Conservation (phyloP, 1,139 yeast species). For the Lodderomyces pseudojiufengensis region DNA sequence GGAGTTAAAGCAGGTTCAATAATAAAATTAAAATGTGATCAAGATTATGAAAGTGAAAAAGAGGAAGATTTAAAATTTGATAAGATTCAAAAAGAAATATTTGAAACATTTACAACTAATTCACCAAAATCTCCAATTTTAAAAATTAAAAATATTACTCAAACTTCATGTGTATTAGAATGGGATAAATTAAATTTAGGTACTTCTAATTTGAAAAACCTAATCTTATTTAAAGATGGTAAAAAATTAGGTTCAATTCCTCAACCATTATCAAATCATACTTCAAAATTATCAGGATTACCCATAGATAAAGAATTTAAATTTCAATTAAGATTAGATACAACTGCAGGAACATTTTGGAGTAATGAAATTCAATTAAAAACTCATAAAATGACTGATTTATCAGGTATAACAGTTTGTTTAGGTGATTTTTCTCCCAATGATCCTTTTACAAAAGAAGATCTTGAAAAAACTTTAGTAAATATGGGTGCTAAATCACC, state of each 20-base stretch:
- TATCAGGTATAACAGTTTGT: conserved; percentile 90
- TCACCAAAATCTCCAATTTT: conserved; percentile 75
- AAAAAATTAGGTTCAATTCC: conserved; percentile 82
- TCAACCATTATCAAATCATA: conserved; percentile 71
- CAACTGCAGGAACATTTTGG: conserved; percentile 81
- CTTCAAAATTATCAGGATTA: conserved; percentile 87
- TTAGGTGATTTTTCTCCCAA: conserved; percentile 71
- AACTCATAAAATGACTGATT: conserved; percentile 95
- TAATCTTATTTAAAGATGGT: conserved; percentile 77
- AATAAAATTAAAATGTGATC: conserved; percentile 79
- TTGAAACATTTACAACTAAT: conserved; percentile 66
- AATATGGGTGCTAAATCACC: conserved; percentile 76
- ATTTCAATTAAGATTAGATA: conserved; percentile 76
- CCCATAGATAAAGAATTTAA: conserved; percentile 81
- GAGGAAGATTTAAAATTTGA: conserved; percentile 58
- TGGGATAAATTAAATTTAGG: conserved; percentile 90
- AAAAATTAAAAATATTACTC: conserved; percentile 75
- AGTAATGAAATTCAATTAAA: conserved; percentile 68
- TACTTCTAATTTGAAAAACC: conserved; percentile 72
- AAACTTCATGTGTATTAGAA: conserved; percentile 89
- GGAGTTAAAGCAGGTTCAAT: conserved; percentile 95
- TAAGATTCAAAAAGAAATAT: conserved; percentile 68
- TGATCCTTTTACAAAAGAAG: conserved; percentile 56
- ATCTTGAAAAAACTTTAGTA: conserved; percentile 59
- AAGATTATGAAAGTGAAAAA: conserved; percentile 67